Evolutionary conservation across 1,284 basidiomycete genomes (phyloP), one percentile per base, ranked within the genome.

Genomic region (Trichosporon coremiiforme): DNA sequence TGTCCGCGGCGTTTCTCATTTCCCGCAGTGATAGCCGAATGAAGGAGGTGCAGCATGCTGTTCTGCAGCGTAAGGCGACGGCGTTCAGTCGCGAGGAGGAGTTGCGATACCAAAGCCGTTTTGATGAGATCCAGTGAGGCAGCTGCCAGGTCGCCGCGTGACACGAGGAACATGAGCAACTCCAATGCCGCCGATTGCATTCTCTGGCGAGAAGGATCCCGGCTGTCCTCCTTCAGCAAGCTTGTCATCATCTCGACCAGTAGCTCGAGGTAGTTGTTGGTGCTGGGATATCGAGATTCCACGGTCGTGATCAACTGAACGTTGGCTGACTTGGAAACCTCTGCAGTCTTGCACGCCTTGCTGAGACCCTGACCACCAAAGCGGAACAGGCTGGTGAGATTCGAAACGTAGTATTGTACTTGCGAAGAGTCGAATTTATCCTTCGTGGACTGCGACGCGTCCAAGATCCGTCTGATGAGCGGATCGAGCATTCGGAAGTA

Each of bases 401-500:
- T 89, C 68, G 93, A 90, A 2, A 81, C 65, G 17, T 76, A 70
- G 63, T 81, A 75, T 47, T 66, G 45, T 20, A 73, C 50, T n/a
- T 68, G 68, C n/a, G 72, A 68, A 6, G 66, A 55, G 55, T 73
- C 72, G 1, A 55, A 31, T 13, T 35, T 22, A 25, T 20, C 53
- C 66, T 70, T 68, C 25, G 4, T 50, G 4, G 47, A n/a, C 1
- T 53, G 47, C 4, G 57, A 35, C 2, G 53, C 66, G 13, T 67
- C 64, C 47, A 74, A 67, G 5, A 69, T 63, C 0, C 93, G 90
- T 74, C 87, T 88, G n/a, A 96, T 81, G 8, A 97, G 87, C 0
- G 94, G 94, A 78, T 97, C 94, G 47, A 97, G 85, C 35, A 95
- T 86, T n/a, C 94, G 88, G 70, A 93, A 85, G 80, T 95, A 95